Base-by-base conservation (phyloP, 148 eudicot species). In the Camellia sinensis region DNA sequence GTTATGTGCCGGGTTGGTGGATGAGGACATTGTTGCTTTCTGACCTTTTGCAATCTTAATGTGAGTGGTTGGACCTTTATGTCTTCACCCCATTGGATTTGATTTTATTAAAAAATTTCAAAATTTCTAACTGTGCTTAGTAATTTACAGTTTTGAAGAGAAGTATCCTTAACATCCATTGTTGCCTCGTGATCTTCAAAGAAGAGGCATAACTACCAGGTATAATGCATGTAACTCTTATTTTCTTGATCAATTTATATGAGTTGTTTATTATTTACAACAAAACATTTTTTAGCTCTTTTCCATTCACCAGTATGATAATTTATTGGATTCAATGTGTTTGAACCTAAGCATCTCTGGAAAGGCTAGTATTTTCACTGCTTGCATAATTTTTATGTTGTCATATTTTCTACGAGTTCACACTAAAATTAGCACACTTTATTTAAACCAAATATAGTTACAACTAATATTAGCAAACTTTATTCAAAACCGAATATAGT, bases 151-250 rank as follows among this genome's bases (percentile, higher is more conserved):
- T 82, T 83, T 95, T 77, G 98, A 93, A 80, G 98, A 93, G 84
- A 95, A 89, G 87, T 95, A 89, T 85, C 97, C 97, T 79, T 91
- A 93, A 85, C 86, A 81, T 75, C 90, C 92, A 37, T 83, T 93
- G 86, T 77, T 95, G 82, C 98, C 99, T 68, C 74, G 77, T 75
- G 95, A 95, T 88, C 85, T 87, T 77, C 91, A 91, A 88, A 84
- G 83, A 80, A 92, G 87, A 83, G 93, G 93, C 53, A 77, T 95
- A 93, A 92, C 74, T 92, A 87, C 84, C 99, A 93, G 94, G 99
- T 95, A 72, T 69, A 67, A 2, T 66, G 29, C 50, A 71, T 60
- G 11, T 65, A 15, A n/a, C 17, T 46, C 68, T 65, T 41, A 17
- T 60, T 63, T 52, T 76, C 12, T 79, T 46, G 4, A 1, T 45